Conservation (phyloP, 208 protist species). For the Wallacemonas sp. region DNA sequence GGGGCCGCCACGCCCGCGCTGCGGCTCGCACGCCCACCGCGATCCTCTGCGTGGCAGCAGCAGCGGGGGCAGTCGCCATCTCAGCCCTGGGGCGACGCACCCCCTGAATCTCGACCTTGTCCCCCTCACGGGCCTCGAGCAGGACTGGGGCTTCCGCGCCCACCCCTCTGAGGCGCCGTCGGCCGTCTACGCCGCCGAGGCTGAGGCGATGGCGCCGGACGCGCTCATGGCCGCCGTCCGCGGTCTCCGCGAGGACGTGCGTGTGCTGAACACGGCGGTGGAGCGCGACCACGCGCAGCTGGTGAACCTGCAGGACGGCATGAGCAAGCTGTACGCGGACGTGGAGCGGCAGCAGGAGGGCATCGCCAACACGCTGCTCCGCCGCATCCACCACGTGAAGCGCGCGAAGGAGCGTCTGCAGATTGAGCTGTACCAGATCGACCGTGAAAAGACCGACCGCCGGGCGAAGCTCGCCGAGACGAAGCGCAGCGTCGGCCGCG, state of each 20-base stretch:
- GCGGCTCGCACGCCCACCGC: neutral
- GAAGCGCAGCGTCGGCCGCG: constrained; percentile 41
- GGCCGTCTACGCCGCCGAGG: constrained; percentile 50
- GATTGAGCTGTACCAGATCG: constrained; percentile 37
- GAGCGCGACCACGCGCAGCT: constrained; percentile 45
- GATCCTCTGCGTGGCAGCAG: constrained; percentile 22
- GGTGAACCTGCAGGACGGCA: constrained; percentile 45
- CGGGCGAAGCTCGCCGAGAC: constrained; percentile 50
- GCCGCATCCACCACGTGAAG: constrained; percentile 52
- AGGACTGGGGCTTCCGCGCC: neutral
- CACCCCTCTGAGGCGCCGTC: constrained; percentile 24
- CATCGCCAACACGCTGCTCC: constrained; percentile 75
- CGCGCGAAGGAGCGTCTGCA: constrained; percentile 46
- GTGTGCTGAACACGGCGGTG: constrained; percentile 51
- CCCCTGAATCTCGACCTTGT: constrained; percentile 12
- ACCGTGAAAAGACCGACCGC: constrained; percentile 45
- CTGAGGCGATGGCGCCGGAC: constrained; percentile 35
- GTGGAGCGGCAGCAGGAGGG: constrained; percentile 71
- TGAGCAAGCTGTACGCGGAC: constrained; percentile 53
- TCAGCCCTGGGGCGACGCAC: constrained; percentile 11
- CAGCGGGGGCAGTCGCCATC: constrained; percentile 13
- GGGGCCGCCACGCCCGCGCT: constrained; percentile 21
- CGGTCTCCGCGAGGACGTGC: constrained; percentile 41
- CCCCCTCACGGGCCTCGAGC: neutral
- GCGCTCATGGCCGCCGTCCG: constrained; percentile 51